Evolutionary conservation across 495 filamentous ascomycete genomes (phyloP).

Genomic region (Lepidopterella palustris): DNA sequence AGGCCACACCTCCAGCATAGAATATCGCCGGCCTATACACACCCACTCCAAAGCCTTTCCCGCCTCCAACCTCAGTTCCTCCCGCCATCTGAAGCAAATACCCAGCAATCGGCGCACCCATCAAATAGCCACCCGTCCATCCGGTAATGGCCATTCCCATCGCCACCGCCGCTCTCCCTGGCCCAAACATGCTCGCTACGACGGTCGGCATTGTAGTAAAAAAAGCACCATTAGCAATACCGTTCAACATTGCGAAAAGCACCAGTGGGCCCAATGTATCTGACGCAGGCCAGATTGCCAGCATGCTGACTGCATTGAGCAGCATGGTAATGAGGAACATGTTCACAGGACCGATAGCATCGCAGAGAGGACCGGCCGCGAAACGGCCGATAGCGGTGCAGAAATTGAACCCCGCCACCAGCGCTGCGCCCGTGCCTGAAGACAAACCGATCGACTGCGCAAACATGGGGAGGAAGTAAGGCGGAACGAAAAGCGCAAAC

Average conservation of each 20-base stretch:
- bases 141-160: conserved; percentile 58
- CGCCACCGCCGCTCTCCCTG: conserved; percentile 47
- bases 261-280: conserved; percentile 46
- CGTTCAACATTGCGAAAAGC: conserved; percentile 50
- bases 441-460: conserved; percentile 43
- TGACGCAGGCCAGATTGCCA: conserved; percentile 53
- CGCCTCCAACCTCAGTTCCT: conserved; percentile 37
- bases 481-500: conserved; percentile 55
- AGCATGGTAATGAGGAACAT: conserved; percentile 43
- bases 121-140: conserved; percentile 42
- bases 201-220: conserved; percentile 57
- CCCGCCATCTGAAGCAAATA: conserved; percentile 51
- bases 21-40: conserved; percentile 55
- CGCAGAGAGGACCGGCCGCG: conserved; percentile 44
- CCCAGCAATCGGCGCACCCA: conserved; percentile 53
- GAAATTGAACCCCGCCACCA: conserved; percentile 53
- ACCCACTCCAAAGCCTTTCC: conserved; percentile 31
- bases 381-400: conserved; percentile 49
- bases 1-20: conserved; percentile 42
- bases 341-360: conserved; percentile 48
- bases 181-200: conserved; percentile 52
- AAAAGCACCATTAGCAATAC: conserved; percentile 51
- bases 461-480: conserved; percentile 53
- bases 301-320: conserved; percentile 48
- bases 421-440: conserved; percentile 45